A percentile compares a stretch with the other conserved stretches of the same genome.
Conservation (phyloP, 306 rosid species). For the Datisca glomerata region DNA sequence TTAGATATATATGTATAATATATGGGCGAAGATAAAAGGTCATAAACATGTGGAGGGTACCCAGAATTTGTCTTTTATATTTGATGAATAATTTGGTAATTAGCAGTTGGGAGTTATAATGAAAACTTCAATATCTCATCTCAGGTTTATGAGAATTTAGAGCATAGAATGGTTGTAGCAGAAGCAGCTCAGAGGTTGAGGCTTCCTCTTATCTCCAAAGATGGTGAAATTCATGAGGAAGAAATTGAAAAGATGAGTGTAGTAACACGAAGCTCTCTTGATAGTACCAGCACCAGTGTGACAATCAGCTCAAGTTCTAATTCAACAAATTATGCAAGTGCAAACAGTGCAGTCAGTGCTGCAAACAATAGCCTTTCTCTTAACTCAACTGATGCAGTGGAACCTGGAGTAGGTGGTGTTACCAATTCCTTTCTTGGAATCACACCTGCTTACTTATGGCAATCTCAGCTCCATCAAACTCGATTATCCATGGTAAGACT, state of each 20-base stretch:
- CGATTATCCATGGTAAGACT: conserved; percentile 51
- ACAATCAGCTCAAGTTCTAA: conserved; percentile 48
- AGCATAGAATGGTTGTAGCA: conserved; percentile 75
- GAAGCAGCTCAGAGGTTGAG: conserved; percentile 92
- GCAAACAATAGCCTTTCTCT: conserved; percentile 23
- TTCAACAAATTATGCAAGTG: conserved; percentile 48
- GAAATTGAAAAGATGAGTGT: conserved; percentile 76
- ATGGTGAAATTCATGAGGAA: conserved; percentile 75
- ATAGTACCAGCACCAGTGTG: conserved; percentile 41
- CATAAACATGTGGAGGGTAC: too few relatives aligned
- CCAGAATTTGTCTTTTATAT: not conserved
- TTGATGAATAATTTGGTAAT: not conserved
- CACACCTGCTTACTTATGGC: conserved; percentile 81
- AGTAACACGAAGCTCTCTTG: conserved; percentile 56
- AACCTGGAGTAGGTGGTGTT: conserved; percentile 81
- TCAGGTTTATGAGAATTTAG: conserved; percentile 78
- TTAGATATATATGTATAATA: too few relatives aligned
- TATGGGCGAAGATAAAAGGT: too few relatives aligned
- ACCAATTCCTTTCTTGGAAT: conserved; percentile 81
- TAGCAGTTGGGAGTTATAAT: conserved; percentile 4
- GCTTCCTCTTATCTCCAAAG: conserved; percentile 83
- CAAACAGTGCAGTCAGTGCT: conserved; percentile 36
- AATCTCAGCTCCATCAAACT: conserved; percentile 58
- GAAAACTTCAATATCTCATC: conserved; percentile 11
- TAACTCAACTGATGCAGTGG: conserved; percentile 34